Conservation (phyloP, 257 asterid genomes). For the Phtheirospermum japonicum region DNA sequence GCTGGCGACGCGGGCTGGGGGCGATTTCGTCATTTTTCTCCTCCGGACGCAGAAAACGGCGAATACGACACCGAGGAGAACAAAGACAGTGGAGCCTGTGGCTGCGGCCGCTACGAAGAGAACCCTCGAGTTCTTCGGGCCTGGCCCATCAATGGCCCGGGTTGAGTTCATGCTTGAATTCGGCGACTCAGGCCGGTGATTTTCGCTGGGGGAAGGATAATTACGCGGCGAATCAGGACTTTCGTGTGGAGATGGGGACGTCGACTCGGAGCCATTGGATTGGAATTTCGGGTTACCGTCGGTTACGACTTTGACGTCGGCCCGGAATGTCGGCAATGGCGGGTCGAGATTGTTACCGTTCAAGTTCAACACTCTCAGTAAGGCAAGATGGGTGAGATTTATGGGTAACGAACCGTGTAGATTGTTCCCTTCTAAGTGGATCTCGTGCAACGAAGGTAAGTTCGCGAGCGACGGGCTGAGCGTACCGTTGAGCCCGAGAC, state of each 20-base stretch:
- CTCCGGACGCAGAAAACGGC: slow-evolving; percentile 35
- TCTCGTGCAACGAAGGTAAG: slow-evolving; percentile 51
- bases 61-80: slow-evolving; percentile 30
- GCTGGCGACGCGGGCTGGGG: slow-evolving; percentile 29
- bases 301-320: slow-evolving; percentile 40
- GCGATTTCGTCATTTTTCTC: slow-evolving; percentile 24
- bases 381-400: slow-evolving; percentile 45
- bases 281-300: slow-evolving; percentile 44
- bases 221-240: slow-evolving; percentile 18
- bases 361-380: slow-evolving; percentile 56
- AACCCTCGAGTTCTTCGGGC: slow-evolving; percentile 20
- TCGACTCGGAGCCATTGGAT: slow-evolving; percentile 26
- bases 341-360: slow-evolving; percentile 54
- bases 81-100: slow-evolving; percentile 30
- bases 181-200: slow-evolving; percentile 17
- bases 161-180: slow-evolving; percentile 20
- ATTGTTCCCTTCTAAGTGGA: slow-evolving; percentile 69
- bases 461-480: slow-evolving; percentile 62
- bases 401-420: slow-evolving; percentile 57
- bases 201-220: slow-evolving; percentile 21
- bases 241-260: slow-evolving; percentile 28
- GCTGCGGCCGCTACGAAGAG: slow-evolving; percentile 30
- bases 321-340: slow-evolving; percentile 60
- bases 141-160: slow-evolving; percentile 18
- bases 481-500: slow-evolving; percentile 65